These are phyloP conservation scores for Radiomyces spectabilis DNA, from an alignment of 192 early-diverging fungal species.

Conservation along the genomic window DNA sequence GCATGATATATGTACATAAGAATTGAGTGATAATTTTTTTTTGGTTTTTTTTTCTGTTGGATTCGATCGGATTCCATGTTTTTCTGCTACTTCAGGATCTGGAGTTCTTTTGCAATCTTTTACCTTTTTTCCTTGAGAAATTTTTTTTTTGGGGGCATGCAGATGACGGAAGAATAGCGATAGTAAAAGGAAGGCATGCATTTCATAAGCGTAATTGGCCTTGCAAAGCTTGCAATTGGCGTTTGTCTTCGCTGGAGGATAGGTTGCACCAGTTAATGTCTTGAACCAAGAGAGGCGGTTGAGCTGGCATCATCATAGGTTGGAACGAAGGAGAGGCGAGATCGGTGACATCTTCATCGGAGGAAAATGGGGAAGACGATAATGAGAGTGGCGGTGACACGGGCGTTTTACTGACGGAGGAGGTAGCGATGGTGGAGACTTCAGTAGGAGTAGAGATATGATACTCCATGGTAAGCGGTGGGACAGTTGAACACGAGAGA, in stretches of 20 bases:
- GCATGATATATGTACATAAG: too few relatives aligned
- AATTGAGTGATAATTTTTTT: too few relatives aligned
- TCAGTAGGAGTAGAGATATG: too few relatives aligned
- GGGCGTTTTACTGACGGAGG: neutral
- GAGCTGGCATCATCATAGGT: neutral
- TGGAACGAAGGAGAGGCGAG: conserved; percentile 9
- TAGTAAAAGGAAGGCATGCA: neutral
- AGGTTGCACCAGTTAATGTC: conserved; percentile 31
- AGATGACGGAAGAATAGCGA: neutral
- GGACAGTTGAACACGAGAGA: conserved; percentile 9
- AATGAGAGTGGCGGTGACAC: conserved; percentile 22
- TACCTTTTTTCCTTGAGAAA: too few relatives aligned
- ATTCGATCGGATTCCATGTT: too few relatives aligned
- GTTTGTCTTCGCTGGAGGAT: conserved; percentile 27
- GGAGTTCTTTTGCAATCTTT: too few relatives aligned
- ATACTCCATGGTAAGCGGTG: neutral
- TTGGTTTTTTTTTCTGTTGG: too few relatives aligned
- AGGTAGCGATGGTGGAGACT: conserved; percentile 4
- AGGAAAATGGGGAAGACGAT: conserved; percentile 26
- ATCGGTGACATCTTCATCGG: conserved; percentile 25
- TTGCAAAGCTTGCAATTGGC: conserved; percentile 28
- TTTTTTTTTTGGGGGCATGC: too few relatives aligned
- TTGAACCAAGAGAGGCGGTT: neutral
- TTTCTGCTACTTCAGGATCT: too few relatives aligned
- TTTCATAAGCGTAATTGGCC: conserved; percentile 17